Base-by-base conservation (phyloP, 192 early-diverging fungal genomes). In the Podila horticola region DNA sequence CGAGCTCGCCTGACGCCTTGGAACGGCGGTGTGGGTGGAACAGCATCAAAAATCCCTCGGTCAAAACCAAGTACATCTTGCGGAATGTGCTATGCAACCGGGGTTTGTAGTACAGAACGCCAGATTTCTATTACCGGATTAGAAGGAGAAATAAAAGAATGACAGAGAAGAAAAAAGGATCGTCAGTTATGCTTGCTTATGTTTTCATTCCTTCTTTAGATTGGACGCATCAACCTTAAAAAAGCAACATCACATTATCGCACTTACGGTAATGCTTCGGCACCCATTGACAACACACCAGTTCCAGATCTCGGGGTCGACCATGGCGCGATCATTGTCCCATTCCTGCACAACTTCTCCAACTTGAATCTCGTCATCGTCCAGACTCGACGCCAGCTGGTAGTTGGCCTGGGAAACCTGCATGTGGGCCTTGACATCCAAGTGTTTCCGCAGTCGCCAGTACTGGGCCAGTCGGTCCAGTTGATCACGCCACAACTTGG, bases 261-360 rank as follows among this genome's bases (percentile, higher is more conserved):
- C 12, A 55, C 36, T 48, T 67, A 74, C 72, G 15, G 73, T 82
- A 13, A 84, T 61, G 30, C 70, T 72, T 30, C 83, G 69, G 64
- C 83, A 84, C 3, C 83, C 77, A 62, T 84, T 75, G n/a, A 76
- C 58, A 11, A 82, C 71, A 60, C 83, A 84, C 83, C 76, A 82
- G 48, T 84, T 74, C 83, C 83, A 84, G n/a, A 82, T 72, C 9
- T 58, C 52, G 2, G 76, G 65, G 17, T 66, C 67, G 1, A 67
- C 70, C 66, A 52, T 59, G 4, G 76, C 57, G 22, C 74, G 49
- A 36, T 82, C 71, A 22, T 75, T 75, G 34, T 81, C 74, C 74
- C 72, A 81, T 20, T 84, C 67, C 19, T 71, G 55, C 15, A 76
- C 72, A n/a, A 49, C 72, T 17, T 58, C 58, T 9, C 67, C 74